A percentile compares a stretch with the other conserved stretches of the same genome.
Conservation (phyloP, 768 basidiomycete species). For the Lentinula sp. region DNA sequence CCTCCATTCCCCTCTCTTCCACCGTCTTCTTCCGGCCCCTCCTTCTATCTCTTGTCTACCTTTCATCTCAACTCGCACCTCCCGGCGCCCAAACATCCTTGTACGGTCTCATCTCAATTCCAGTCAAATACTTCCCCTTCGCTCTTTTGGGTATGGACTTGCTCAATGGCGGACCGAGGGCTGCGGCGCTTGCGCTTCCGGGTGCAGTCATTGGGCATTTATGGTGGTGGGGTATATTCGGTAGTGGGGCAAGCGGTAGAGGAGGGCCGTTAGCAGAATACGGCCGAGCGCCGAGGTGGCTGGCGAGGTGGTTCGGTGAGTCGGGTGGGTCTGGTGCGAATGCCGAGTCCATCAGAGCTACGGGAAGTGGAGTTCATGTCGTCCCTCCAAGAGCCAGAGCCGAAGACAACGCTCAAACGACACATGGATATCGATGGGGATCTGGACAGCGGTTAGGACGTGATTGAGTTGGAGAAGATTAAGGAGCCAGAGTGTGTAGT, state of each 20-base stretch:
- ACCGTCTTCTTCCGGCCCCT: constrained; percentile 59
- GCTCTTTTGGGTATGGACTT: constrained; percentile 69
- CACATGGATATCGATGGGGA: constrained; percentile 42
- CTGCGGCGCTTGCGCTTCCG: constrained; percentile 51
- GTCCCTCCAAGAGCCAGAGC: constrained; percentile 39
- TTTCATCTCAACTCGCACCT: constrained; percentile 61
- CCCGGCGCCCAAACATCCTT: constrained; percentile 65
- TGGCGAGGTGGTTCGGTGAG: constrained; percentile 41
- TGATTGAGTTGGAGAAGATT: neutral
- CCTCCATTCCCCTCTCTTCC: constrained; percentile 58
- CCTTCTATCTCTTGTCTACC: constrained; percentile 61
- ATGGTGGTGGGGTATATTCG: constrained; percentile 77
- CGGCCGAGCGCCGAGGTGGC: constrained; percentile 56
- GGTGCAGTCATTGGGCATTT: constrained; percentile 75
- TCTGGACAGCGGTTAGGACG: constrained; percentile 44
- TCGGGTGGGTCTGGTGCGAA: constrained; percentile 22
- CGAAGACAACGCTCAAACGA: constrained; percentile 5
- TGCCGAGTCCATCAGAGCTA: constrained; percentile 21
- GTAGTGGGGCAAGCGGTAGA: constrained; percentile 31
- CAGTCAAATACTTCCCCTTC: constrained; percentile 69
- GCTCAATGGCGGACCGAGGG: constrained; percentile 50
- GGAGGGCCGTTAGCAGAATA: constrained; percentile 31
- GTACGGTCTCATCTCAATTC: constrained; percentile 74
- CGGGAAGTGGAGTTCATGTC: constrained; percentile 50
- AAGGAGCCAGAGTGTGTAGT: too few species aligned